Evolutionary conservation across 768 basidiomycete species (phyloP), one percentile per base, ranked within the genome.

Genomic region (Psilocybe cubensis): DNA sequence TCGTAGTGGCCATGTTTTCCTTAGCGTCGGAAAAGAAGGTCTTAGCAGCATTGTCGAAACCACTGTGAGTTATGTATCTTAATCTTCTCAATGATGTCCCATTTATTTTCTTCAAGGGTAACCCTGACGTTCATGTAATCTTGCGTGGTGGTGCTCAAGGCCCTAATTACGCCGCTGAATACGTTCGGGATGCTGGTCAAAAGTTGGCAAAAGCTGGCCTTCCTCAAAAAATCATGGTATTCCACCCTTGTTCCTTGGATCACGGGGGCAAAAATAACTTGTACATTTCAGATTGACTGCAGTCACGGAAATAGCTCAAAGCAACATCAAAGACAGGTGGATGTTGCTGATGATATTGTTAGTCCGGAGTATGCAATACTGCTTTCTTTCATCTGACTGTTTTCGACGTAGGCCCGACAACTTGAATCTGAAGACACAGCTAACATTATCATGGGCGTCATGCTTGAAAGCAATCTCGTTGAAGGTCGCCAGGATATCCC

Each of bases 11-110:
- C 96, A 99, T 72, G 93, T 95, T 57, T 99, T 99, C 85, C 81
- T 99, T 17, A 91, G 89, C 63, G 97, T 99, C 28, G 97, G 96
- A 27, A 98, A 98, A 76, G 95, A 97, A 74, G 96, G 96, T 11
- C 72, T 96, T 64, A 92, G 91, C 65, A 91, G 92, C 69, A 95
- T 98, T 63, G 88, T 98, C 55, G 96, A 98, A 79, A 98, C 97
- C 1, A 86, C 89, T 73, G 94, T 88, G 48, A 41, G 76, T 70
- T 33, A 46, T 9, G 33, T 52, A 28, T 9, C 18, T n/a, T 35
- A 31, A 31, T 12, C 47, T 24, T 57, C 27, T 44, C 42, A 17
- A 58, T 54, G 51, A 29, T 43, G 20, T 48, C 21, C n/a, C 42
- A 12, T 48, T 7, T 57, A 50, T 20, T 31, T 21, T 25, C 29